Evolutionary conservation across 108 stramenopile species (phyloP).

Genomic region (Seminavis robusta): DNA sequence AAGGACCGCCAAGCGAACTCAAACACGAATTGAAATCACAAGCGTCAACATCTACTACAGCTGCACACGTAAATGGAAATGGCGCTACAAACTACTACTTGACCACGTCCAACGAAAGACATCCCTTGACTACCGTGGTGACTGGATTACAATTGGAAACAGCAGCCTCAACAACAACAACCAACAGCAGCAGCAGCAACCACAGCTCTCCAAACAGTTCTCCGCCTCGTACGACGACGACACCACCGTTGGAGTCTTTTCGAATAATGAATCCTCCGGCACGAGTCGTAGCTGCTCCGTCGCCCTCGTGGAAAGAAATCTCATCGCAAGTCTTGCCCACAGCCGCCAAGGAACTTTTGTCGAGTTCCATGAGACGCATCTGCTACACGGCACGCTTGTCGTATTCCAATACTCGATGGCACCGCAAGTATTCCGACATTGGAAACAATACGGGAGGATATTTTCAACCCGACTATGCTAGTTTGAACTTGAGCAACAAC

Average conservation of each 20-base stretch:
- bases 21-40: too few species aligned
- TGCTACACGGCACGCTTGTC: slow-evolving; percentile 37
- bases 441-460: slow-evolving; percentile 37
- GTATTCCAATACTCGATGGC: slow-evolving; percentile 31
- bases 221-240: neutral
- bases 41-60: too few species aligned
- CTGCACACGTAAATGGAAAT: too few species aligned
- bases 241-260: too few species aligned
- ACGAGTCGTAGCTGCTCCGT: slow-evolving; percentile 13
- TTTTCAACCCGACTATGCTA: slow-evolving; percentile 8
- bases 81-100: too few species aligned
- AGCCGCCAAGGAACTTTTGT: slow-evolving; percentile 44
- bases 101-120: too few species aligned
- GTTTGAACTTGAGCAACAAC: neutral
- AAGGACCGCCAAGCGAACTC: too few species aligned
- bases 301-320: slow-evolving; percentile 43
- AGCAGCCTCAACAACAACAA: too few species aligned
- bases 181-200: neutral
- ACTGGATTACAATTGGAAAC: too few species aligned
- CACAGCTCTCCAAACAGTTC: neutral
- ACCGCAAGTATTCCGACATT: slow-evolving; percentile 47
- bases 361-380: slow-evolving; percentile 30
- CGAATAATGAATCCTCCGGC: neutral
- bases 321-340: slow-evolving; percentile 45
- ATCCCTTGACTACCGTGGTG: too few species aligned